Percentiles rank a stretch among this genome's conserved stretches.
These are phyloP conservation scores for Xylaria hypoxylon DNA, from an alignment of 2,329 filamentous ascomycete genomes.

Conservation along the genomic window DNA sequence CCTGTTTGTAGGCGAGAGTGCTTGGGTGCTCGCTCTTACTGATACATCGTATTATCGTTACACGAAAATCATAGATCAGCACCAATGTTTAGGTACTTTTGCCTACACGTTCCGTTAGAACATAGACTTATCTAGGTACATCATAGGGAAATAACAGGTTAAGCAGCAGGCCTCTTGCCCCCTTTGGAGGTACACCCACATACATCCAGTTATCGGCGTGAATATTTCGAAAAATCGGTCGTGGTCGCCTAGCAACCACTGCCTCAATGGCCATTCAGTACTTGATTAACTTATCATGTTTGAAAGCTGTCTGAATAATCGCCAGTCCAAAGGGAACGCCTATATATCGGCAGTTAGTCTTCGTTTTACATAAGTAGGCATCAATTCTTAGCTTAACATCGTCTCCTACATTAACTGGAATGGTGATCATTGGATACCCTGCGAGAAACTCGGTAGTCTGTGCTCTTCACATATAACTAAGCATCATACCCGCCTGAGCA, in stretches of 20 bases:
- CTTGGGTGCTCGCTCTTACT: neutral
- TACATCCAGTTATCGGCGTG: constrained; percentile 29
- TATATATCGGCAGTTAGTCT: neutral
- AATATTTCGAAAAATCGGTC: constrained; percentile 20
- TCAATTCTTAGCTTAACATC: constrained; percentile 19
- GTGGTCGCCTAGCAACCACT: constrained; percentile 7
- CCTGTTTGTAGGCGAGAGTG: neutral
- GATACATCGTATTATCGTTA: neutral
- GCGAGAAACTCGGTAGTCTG: constrained; percentile 52
- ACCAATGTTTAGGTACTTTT: neutral
- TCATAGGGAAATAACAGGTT: neutral
- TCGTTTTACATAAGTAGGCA: neutral
- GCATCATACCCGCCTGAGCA: constrained; percentile 68
- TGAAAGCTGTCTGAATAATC: constrained; percentile 35
- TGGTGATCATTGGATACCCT: constrained; percentile 42
- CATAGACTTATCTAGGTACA: too few species aligned
- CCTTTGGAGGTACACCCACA: constrained; percentile 18
- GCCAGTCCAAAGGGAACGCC: constrained; percentile 37
- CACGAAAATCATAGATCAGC: neutral
- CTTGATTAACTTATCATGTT: constrained; percentile 34
- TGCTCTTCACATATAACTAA: neutral
- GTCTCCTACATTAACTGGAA: constrained; percentile 30
- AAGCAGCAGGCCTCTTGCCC: neutral
- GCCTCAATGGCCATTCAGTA: constrained; percentile 35
- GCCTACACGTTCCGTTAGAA: too few species aligned